Percentiles rank a stretch among this genome's conserved stretches.
Evolutionary conservation across 257 asterid species (phyloP).

Genomic region (Phtheirospermum japonicum): DNA sequence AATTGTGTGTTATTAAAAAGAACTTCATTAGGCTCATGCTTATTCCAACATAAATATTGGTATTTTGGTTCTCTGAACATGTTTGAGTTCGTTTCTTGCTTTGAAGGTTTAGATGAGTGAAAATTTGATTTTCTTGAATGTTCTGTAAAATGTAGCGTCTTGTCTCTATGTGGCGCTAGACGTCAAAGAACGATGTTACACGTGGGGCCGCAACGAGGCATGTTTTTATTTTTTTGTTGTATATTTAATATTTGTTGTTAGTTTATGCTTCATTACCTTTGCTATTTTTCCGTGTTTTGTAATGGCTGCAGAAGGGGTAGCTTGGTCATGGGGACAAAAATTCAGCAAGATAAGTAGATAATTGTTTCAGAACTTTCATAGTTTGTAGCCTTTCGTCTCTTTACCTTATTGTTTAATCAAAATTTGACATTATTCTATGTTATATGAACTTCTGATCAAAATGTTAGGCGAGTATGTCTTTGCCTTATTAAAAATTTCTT

Average conservation of each 20-base stretch:
- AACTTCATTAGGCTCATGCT: too few species aligned
- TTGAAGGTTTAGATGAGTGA: slow-evolving; percentile 14
- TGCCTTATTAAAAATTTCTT: neutral
- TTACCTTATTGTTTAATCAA: slow-evolving; percentile 11
- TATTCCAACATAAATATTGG: neutral
- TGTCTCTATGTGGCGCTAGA: slow-evolving; percentile 95
- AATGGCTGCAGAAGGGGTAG: slow-evolving; percentile 74
- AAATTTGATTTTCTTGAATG: slow-evolving; percentile 10
- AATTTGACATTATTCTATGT: neutral
- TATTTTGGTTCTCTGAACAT: neutral
- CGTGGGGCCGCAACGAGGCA: slow-evolving; percentile 98
- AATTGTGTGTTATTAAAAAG: too few species aligned
- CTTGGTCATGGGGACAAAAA: slow-evolving; percentile 94
- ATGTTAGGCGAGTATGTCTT: neutral
- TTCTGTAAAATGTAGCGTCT: slow-evolving; percentile 54
- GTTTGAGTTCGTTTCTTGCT: slow-evolving; percentile 16
- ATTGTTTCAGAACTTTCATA: slow-evolving; percentile 73
- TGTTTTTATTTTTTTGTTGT: slow-evolving; percentile 24
- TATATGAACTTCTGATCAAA: neutral
- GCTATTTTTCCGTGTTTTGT: slow-evolving; percentile 7
- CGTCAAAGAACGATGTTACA: slow-evolving; percentile 87
- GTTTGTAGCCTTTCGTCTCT: slow-evolving; percentile 38
- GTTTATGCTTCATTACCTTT: slow-evolving; percentile 14
- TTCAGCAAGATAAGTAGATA: slow-evolving; percentile 84
- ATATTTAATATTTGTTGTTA: neutral